A percentile compares a stretch with the other conserved stretches of the same genome.
phyloP scores from a whole-genome alignment of 345 rosid species.

The Camelina laxa region DNA sequence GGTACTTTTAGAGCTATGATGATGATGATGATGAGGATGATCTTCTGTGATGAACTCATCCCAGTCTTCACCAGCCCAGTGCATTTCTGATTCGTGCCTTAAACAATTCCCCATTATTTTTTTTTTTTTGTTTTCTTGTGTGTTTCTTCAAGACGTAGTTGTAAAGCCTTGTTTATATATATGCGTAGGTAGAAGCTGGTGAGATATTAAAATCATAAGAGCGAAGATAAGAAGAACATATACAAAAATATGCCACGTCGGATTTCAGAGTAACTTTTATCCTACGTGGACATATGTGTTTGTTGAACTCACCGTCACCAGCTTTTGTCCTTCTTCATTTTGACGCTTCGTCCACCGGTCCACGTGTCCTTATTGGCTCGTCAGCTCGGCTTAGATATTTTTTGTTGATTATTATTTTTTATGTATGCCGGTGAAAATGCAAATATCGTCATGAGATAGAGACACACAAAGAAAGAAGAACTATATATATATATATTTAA shows the following conservation, averaged over 20 bases:
- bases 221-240: conserved; percentile 23
- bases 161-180: conserved; percentile 25
- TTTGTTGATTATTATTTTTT: neutral
- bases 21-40: conserved; percentile 4
- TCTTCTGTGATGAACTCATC: conserved; percentile 30
- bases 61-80: conserved; percentile 51
- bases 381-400: conserved; percentile 33
- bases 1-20: neutral
- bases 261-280: conserved; percentile 17
- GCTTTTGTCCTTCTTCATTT: conserved; percentile 29
- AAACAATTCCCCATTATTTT: conserved; percentile 46
- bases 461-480: no score
- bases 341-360: neutral
- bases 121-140: neutral
- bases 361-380: conserved; percentile 25
- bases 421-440: no score
- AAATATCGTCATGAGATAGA: no score
- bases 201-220: conserved; percentile 33
- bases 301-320: conserved; percentile 42
- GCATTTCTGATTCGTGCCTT: conserved; percentile 46
- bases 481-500: no score
- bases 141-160: neutral
- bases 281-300: conserved; percentile 44
- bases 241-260: conserved; percentile 32
- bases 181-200: conserved; percentile 34